These are phyloP conservation scores for Rhododendron vialii DNA, from an alignment of 148 eudicot genomes.

Conservation along the genomic window DNA sequence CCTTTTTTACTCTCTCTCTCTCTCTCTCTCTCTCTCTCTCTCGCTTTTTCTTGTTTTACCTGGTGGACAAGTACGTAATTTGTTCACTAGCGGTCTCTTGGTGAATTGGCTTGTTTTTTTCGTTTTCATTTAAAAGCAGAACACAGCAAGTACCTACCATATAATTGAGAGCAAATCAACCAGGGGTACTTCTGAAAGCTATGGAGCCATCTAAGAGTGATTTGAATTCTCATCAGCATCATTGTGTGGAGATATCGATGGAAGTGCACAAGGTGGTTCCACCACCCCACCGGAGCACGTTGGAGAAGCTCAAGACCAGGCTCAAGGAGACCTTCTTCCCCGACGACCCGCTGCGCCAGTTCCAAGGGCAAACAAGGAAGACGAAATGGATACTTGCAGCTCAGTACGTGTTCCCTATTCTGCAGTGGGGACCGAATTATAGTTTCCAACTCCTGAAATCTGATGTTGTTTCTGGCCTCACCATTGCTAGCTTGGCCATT, in stretches of 20 bases:
- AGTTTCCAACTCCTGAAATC: constrained; percentile 39
- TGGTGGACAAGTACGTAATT: constrained; percentile 4
- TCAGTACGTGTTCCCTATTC: constrained; percentile 47
- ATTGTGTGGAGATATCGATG: constrained; percentile 30
- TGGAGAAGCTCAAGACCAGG: constrained; percentile 31
- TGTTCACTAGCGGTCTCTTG: constrained; percentile 12
- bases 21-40: no score
- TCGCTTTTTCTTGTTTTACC: background rate
- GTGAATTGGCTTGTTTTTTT: background rate
- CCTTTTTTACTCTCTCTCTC: background rate
- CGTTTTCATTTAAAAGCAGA: background rate
- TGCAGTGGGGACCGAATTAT: constrained; percentile 53
- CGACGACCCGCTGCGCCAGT: constrained; percentile 54
- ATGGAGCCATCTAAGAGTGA: background rate
- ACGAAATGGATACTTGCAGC: constrained; percentile 32
- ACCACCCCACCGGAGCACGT: constrained; percentile 46
- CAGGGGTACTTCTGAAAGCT: background rate
- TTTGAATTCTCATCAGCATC: background rate
- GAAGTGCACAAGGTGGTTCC: constrained; percentile 44
- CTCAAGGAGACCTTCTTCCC: constrained; percentile 56
- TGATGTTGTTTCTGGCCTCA: constrained; percentile 60
- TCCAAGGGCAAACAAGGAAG: constrained; percentile 32
- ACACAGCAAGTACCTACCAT: background rate
- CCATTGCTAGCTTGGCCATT: constrained; percentile 71
- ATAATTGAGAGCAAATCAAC: background rate